phyloP scores from a whole-genome alignment of 2,329 filamentous ascomycete genomes.

The Stemphylium lycopersici region DNA sequence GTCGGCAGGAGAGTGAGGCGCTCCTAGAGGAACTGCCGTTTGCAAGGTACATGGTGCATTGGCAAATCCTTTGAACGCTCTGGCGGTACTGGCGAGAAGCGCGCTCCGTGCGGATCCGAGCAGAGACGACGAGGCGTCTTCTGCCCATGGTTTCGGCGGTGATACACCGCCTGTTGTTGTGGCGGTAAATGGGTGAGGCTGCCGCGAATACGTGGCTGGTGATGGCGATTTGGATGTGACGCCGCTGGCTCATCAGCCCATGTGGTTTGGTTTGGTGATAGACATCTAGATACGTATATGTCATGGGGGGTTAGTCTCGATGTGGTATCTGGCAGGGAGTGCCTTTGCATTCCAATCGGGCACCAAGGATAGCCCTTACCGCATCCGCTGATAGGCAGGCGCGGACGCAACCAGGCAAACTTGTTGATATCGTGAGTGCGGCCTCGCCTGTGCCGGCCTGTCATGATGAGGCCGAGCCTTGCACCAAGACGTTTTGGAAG shows the following conservation, averaged over 20 bases:
- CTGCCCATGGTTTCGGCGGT: background rate
- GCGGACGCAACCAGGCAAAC: background rate
- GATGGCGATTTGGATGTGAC: background rate
- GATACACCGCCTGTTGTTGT: background rate
- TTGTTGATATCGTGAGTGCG: background rate
- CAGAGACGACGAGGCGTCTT: background rate
- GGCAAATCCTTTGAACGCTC: background rate
- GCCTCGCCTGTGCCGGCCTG: background rate
- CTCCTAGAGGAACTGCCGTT: background rate
- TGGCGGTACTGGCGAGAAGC: slow-evolving; percentile 1
- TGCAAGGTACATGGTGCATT: background rate
- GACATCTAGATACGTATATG: background rate
- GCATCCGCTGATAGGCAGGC: background rate
- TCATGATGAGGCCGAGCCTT: background rate
- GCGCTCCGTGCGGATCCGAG: background rate
- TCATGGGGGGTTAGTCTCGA: background rate
- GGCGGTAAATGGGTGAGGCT: background rate
- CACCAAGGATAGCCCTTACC: no score
- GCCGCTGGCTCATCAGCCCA: background rate
- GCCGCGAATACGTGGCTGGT: background rate
- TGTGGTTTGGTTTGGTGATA: background rate
- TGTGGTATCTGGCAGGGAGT: no score
- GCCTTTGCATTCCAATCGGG: no score
- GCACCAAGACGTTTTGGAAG: slow-evolving; percentile 6
- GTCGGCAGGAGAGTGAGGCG: background rate